These are phyloP conservation scores for Lactarius sanguifluus DNA, from an alignment of 768 basidiomycete species.

Conservation along the genomic window DNA sequence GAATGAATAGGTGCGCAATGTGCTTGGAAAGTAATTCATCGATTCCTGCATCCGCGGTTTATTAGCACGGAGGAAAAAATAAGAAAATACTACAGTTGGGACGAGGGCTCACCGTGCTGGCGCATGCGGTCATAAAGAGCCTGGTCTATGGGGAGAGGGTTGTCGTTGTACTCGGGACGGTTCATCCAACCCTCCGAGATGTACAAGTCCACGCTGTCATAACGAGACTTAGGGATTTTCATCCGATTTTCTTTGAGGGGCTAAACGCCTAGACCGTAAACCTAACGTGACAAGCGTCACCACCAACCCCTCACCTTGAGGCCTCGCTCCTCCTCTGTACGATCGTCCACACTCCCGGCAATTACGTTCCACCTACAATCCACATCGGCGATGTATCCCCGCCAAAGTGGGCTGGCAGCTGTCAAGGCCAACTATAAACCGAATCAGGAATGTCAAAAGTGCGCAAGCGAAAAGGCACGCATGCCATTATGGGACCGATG, in stretches of 20 bases:
- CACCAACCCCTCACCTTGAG: constrained; percentile 53
- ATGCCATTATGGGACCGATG: constrained; percentile 90
- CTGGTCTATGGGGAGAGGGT: constrained; percentile 73
- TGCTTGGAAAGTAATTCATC: constrained; percentile 88
- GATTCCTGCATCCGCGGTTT: constrained; percentile 54
- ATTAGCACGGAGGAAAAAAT: background rate
- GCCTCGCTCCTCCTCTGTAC: constrained; percentile 93
- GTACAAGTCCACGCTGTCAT: constrained; percentile 94
- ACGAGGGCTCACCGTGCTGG: constrained; percentile 63
- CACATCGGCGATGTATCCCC: constrained; percentile 93
- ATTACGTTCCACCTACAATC: constrained; percentile 99
- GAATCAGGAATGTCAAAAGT: background rate
- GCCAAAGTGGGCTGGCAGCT: constrained; percentile 92
- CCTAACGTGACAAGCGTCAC: constrained; percentile 14
- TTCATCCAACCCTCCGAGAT: constrained; percentile 85
- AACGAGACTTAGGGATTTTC: constrained; percentile 92
- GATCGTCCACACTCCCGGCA: constrained; percentile 96
- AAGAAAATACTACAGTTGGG: background rate
- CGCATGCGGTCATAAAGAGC: constrained; percentile 69
- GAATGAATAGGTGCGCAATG: constrained; percentile 93
- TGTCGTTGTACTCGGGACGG: constrained; percentile 94
- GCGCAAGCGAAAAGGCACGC: constrained; percentile 28
- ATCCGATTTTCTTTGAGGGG: constrained; percentile 73
- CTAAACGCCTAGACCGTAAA: constrained; percentile 41
- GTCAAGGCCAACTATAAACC: constrained; percentile 78